phyloP scores from a whole-genome alignment of 73 alveolate genomes.

The Paramecium primaurelia region DNA sequence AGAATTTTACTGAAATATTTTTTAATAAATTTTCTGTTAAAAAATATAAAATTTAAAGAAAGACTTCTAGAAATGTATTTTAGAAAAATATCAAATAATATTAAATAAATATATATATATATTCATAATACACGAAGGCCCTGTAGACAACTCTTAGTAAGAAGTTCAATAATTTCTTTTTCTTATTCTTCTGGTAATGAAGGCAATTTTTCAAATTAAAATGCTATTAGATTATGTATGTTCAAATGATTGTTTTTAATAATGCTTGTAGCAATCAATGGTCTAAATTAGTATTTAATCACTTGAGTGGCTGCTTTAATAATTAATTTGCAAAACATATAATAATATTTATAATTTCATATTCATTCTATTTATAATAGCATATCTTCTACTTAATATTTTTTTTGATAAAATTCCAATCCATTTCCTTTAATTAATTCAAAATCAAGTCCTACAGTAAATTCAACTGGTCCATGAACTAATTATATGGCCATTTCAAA shows the following conservation, averaged over 20 bases:
- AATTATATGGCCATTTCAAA: conserved; percentile 3
- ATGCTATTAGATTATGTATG: background rate
- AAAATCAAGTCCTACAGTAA: background rate
- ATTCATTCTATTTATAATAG: background rate
- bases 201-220: background rate
- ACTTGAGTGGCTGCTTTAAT: background rate
- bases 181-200: background rate
- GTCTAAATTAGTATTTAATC: background rate
- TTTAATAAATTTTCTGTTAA: background rate
- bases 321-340: background rate
- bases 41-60: background rate
- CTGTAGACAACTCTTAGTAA: background rate
- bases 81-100: background rate
- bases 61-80: background rate
- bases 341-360: background rate
- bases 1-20: background rate
- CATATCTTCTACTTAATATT: conserved; percentile 14
- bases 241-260: background rate
- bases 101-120: background rate
- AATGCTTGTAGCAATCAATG: background rate
- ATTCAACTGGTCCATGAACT: background rate
- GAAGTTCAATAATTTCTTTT: background rate
- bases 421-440: background rate
- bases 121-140: background rate
- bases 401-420: background rate